Evolutionary conservation across 208 protist genomes (phyloP).

Genomic region (Trypanosoma mega): DNA sequence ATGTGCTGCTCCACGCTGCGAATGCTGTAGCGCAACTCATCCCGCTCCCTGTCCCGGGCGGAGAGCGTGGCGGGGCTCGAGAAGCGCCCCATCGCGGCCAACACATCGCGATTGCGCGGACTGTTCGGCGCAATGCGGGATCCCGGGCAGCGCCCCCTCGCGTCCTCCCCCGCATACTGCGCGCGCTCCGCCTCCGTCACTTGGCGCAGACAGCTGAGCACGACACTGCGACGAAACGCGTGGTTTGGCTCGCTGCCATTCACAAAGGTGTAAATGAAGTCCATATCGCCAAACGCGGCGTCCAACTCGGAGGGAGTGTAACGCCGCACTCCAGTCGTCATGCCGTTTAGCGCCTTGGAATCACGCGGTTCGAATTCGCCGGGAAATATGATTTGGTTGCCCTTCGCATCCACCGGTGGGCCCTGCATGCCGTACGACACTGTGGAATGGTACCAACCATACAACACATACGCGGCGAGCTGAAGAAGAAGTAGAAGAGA

Average conservation of each 20-base stretch:
- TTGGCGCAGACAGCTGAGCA: conserved; percentile 4
- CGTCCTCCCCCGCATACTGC: not conserved
- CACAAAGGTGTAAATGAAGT: conserved; percentile 96
- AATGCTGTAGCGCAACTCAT: conserved; percentile 94
- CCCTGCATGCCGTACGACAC: not conserved
- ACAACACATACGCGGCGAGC: not conserved
- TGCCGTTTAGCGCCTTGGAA: conserved; percentile 28
- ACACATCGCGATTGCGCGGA: not conserved
- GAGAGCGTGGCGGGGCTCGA: not conserved
- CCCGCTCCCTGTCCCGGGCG: conserved; percentile 75
- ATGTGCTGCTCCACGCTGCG: conserved; percentile 92
- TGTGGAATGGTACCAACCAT: not conserved
- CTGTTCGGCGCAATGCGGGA: not conserved
- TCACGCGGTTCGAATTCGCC: conserved; percentile 36
- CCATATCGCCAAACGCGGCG: conserved; percentile 43
- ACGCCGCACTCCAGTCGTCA: conserved; percentile 24
- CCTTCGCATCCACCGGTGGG: not conserved
- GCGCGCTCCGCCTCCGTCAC: conserved; percentile 8
- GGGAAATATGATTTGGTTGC: conserved; percentile 10
- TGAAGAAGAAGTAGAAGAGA: conserved; percentile 6
- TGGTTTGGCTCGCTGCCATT: conserved; percentile 91
- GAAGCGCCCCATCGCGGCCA: not conserved
- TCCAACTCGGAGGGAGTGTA: conserved; percentile 39
- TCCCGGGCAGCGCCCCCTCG: not conserved
- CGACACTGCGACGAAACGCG: conserved; percentile 29